Evolutionary conservation across 1,284 basidiomycete species (phyloP), one percentile per base, ranked within the genome.

Genomic region (Acaromyces ingoldii): DNA sequence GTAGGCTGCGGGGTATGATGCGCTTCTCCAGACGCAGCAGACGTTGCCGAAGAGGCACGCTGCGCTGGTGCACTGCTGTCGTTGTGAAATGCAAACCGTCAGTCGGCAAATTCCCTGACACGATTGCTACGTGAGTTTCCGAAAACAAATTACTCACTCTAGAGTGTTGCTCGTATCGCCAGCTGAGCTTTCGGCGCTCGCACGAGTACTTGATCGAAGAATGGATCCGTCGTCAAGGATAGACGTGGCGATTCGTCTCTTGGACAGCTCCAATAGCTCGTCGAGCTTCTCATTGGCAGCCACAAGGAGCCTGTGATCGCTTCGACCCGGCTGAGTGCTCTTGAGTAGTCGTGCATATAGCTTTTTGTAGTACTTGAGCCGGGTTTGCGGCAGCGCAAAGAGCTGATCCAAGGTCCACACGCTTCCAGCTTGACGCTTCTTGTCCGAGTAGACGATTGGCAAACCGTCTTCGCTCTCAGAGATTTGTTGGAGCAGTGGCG

Each of bases 331-430:
- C 34, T 85, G 83, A 1, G 91, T 93, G 71, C 85, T 90, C 77
- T 88, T 91, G 53, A 97, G 78, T 30, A 98, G 78, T 38, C 88
- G 84, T 40, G 83, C 81, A 71, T 98, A 98, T 0, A 98, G 81
- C 75, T 88, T 92, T 74, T 85, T 87, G 80, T 96, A 98, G 77
- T 97, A 97, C 64, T 85, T 85, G 53, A 98, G 78, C 25, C 93
- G 84, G 13, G 81, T 80, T 67, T 86, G 87, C 0, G 93, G 93
- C 4, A 96, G 81, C 5, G 88, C 78, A 78, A 97, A 97, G 21
- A 97, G 81, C 10, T 82, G 79, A 67, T 96, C 91, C 6, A 97
- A 79, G 0, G 89, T 87, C 91, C 92, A 97, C 7, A 56, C 51
- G 28, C 68, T 59, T 29, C 33, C 61, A 3, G 59, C 51, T 17